A percentile compares a stretch with the other conserved stretches of the same genome.
Evolutionary conservation across 306 rosid genomes (phyloP).

Genomic region (Notholithocarpus densiflorus): DNA sequence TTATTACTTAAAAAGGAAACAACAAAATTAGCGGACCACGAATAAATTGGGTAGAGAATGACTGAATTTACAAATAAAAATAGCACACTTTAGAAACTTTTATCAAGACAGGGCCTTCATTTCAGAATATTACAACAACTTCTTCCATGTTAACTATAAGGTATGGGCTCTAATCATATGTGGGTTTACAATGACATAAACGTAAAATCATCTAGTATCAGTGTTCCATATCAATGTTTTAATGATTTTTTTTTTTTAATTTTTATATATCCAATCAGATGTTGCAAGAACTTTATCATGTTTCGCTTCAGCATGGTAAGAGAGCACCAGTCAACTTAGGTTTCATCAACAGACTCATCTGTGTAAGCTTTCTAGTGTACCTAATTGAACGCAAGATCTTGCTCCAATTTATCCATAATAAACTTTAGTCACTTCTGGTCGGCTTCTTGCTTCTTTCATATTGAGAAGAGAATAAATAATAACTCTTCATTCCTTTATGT

Average conservation of each 20-base stretch:
- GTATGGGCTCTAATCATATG: neutral
- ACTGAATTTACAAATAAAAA: neutral
- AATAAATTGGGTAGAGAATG: neutral
- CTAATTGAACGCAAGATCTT: neutral
- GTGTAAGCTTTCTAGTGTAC: neutral
- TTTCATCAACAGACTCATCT: neutral
- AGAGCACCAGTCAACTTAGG: neutral
- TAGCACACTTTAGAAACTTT: neutral
- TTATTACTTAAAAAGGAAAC: neutral
- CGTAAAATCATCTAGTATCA: neutral
- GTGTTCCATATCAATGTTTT: neutral
- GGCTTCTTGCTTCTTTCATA: neutral
- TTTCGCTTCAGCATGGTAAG: neutral
- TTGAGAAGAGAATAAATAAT: neutral
- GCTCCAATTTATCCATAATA: neutral
- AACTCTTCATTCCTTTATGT: neutral
- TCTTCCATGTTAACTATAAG: neutral
- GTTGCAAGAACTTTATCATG: neutral
- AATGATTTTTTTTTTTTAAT: too few species aligned
- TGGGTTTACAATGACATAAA: neutral
- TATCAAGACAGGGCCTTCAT: neutral
- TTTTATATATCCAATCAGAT: neutral
- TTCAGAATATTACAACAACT: neutral
- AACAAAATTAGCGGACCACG: neutral
- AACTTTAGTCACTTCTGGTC: neutral